Evolutionary conservation across 257 asterid species (phyloP), one percentile per base, ranked within the genome.

Genomic region (Salvia miltiorrhiza): DNA sequence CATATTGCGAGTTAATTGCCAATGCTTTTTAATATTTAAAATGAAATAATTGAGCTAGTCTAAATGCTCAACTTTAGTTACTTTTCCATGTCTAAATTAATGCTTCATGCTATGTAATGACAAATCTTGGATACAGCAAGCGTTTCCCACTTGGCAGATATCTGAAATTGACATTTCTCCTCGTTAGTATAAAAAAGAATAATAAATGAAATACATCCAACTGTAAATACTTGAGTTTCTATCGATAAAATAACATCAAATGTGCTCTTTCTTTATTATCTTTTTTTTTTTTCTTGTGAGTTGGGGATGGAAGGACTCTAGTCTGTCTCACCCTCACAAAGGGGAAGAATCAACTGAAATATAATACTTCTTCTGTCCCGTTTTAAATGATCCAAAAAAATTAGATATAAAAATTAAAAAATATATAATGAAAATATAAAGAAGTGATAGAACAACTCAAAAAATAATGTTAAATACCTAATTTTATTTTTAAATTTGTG

Each of bases 71-170:
- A 49, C 56, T 49, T 49, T 49, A 49, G n/a, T n/a, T n/a, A n/a
- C n/a, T n/a, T n/a, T n/a, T n/a, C 10, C 19, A 52, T 26, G 23
- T 54, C 17, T n/a, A n/a, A 7, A n/a, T n/a, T 7, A 7, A 35
- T 35, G 57, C 62, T 12, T 59, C 40, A 53, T 11, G 35, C 67
- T 33, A 23, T 13, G 3, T 26, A 19, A 14, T 49, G 64, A 56
- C 64, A 57, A 23, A 39, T 12, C 40, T 30, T 69, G 70, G 44
- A 67, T 59, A 41, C 45, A 65, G 41, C 59, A 23, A 37, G 57
- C 39, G 47, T 40, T 63, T 63, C 77, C 76, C 70, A 74, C 74
- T 59, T 4, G 35, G 44, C 49, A 55, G 57, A 69, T 73, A 56
- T n/a, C 47, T 24, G 4, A 9, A 35, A 44, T 70, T 39, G 52